A percentile compares a stretch with the other conserved stretches of the same genome.
These are phyloP conservation scores for Beauveria bassiana DNA, from an alignment of 2,329 filamentous ascomycete species.

Conservation along the genomic window DNA sequence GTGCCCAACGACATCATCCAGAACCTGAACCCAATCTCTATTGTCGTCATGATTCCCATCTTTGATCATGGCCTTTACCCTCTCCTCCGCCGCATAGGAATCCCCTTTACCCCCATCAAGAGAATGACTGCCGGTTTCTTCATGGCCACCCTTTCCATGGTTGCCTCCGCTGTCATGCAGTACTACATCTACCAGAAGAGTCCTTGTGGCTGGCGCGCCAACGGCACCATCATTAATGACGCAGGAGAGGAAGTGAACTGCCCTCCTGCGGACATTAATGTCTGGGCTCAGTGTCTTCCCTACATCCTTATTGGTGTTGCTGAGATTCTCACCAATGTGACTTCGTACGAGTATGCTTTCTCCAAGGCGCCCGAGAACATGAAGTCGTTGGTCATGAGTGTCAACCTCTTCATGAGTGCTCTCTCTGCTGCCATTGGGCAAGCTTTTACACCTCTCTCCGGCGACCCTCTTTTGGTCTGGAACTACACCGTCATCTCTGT, in stretches of 20 bases:
- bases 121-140: conserved; percentile 66
- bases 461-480: conserved; percentile 61
- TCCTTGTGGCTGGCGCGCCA: conserved; percentile 50
- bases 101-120: conserved; percentile 68
- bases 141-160: conserved; percentile 54
- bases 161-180: conserved; percentile 49
- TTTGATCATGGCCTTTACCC: conserved; percentile 66
- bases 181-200: conserved; percentile 57
- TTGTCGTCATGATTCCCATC: conserved; percentile 68
- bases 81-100: conserved; percentile 50
- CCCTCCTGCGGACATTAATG: conserved; percentile 53
- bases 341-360: conserved; percentile 67
- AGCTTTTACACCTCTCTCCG: conserved; percentile 53
- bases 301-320: conserved; percentile 44
- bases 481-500: conserved; percentile 61
- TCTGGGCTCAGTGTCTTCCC: conserved; percentile 49
- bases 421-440: conserved; percentile 64
- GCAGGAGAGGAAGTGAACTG: conserved; percentile 33
- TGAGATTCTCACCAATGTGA: conserved; percentile 48
- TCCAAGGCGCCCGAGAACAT: conserved; percentile 74
- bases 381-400: conserved; percentile 64
- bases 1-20: conserved; percentile 72
- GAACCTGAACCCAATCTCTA: conserved; percentile 67
- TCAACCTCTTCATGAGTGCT: conserved; percentile 65
- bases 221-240: conserved; percentile 18